Conservation (phyloP, 2,329 filamentous ascomycete species). For the Leptographium flavum region DNA sequence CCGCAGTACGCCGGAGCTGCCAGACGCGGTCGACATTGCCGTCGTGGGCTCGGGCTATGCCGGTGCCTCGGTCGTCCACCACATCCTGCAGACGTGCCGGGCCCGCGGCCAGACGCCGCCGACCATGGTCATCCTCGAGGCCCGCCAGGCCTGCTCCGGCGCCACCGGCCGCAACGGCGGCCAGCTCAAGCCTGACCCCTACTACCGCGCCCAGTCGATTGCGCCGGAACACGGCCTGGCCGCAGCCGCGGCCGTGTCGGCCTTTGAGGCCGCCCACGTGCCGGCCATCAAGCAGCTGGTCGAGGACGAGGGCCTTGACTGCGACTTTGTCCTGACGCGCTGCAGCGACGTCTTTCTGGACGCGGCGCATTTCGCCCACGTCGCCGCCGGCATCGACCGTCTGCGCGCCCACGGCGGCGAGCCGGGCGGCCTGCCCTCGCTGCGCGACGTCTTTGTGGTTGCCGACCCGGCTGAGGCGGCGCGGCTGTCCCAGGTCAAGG, state of each 20-base stretch:
- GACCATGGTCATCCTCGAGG: conserved; percentile 20
- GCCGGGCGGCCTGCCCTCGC: conserved; percentile 5
- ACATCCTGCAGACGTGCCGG: conserved; percentile 18
- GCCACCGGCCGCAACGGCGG: conserved; percentile 22
- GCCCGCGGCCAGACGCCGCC: conserved; percentile 4
- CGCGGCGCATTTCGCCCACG: conserved; percentile 9
- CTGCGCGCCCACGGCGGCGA: conserved; percentile 10
- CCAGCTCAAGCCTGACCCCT: conserved; percentile 20
- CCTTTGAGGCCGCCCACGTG: conserved; percentile 17
- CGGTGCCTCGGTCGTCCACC: conserved; percentile 27
- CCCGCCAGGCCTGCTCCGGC: conserved; percentile 21
- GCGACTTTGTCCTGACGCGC: conserved; percentile 27
- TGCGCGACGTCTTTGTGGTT: conserved; percentile 13
- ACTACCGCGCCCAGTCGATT: conserved; percentile 6
- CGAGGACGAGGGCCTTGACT: conserved; percentile 24
- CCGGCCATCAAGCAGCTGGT: conserved; percentile 21
- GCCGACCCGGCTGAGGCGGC: conserved; percentile 17
- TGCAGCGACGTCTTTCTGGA: conserved; percentile 24
- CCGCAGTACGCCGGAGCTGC: conserved; percentile 23
- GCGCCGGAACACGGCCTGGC: conserved; percentile 15
- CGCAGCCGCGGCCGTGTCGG: conserved; percentile 11
- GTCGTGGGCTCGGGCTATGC: conserved; percentile 33
- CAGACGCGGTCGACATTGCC: conserved; percentile 25
- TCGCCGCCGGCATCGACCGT: conserved; percentile 17
- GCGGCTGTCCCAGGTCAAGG: conserved; percentile 21